Conservation (phyloP, 2,329 filamentous ascomycete genomes). For the Talaromyces rugulosus region DNA sequence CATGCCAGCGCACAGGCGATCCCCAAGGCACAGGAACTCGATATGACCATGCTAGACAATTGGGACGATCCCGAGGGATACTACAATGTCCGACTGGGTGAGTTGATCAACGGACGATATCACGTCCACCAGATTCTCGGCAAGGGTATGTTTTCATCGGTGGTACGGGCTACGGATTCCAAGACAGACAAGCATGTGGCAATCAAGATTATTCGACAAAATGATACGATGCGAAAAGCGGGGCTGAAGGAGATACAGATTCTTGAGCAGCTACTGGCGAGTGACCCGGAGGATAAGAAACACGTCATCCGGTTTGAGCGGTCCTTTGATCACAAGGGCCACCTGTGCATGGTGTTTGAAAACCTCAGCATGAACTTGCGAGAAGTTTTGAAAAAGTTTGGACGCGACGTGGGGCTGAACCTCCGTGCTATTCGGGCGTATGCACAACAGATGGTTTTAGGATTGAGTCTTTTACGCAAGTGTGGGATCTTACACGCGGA, state of each 20-base stretch:
- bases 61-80: slow-evolving; percentile 94
- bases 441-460: slow-evolving; percentile 90
- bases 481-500: slow-evolving; percentile 94
- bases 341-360: slow-evolving; percentile 96
- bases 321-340: slow-evolving; percentile 88
- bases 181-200: slow-evolving; percentile 74
- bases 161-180: slow-evolving; percentile 81
- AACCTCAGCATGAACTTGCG: slow-evolving; percentile 88
- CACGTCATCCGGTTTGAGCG: slow-evolving; percentile 86
- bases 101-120: slow-evolving; percentile 84
- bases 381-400: slow-evolving; percentile 92
- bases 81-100: slow-evolving; percentile 90
- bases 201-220: slow-evolving; percentile 97
- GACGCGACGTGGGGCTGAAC: slow-evolving; percentile 89
- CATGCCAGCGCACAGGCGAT: slow-evolving; percentile 41
- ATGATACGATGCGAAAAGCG: slow-evolving; percentile 85
- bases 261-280: slow-evolving; percentile 76
- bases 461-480: slow-evolving; percentile 79
- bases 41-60: slow-evolving; percentile 79
- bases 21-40: slow-evolving; percentile 54
- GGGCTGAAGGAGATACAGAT: slow-evolving; percentile 94
- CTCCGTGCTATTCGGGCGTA: slow-evolving; percentile 82
- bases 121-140: slow-evolving; percentile 83
- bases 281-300: slow-evolving; percentile 84
- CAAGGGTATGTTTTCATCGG: slow-evolving; percentile 93